Base-by-base conservation (phyloP, 805 yeast genomes). In the Saccharomycopsis sp. region DNA sequence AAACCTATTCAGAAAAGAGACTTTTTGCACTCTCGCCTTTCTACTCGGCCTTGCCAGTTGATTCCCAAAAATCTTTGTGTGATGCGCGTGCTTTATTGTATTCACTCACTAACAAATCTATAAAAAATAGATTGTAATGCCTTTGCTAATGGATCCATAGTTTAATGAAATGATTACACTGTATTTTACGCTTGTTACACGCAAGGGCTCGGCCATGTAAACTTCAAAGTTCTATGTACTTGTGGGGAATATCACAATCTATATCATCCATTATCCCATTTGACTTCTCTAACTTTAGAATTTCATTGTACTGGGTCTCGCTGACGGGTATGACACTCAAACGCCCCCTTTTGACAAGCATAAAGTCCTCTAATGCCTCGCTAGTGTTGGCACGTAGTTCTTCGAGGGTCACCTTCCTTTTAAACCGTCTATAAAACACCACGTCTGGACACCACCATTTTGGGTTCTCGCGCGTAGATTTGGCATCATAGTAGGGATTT, bases 361-460 rank as follows among this genome's bases (percentile, higher is more conserved):
- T 69, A 34, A 59, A 56, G 20, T 59, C 60, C 29, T 53, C 53
- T 48, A 59, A 51, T 5, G 12, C 34, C 15, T 34, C 34, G 12
- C 70, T 65, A 0, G 67, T 64, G 40, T 68, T 67, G 2, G 57
- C 65, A 58, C 73, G 72, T 34, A 81, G 61, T 55, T 78, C 80
- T 0, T 65, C 66, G 44, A 81, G 64, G 4, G 75, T 57, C 2
- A 79, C 62, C 55, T 79, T 74, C 7, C 80, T 71, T 55, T 71
- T 67, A 23, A 82, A 65, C 24, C 80, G 67, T 58, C 79, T 68
- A 24, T 66, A 64, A 63, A 78, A 80, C 46, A 64, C 64, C 18
- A 81, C 79, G 52, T 78, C 79, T 2, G 80, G 82, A 68, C 82
- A 80, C 76, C 81, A 80, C 86, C 86, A 81, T 57, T 74, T 68